Percentiles rank a stretch among this genome's conserved stretches.
These are phyloP conservation scores for Phlebiopsis gigantea DNA, from an alignment of 768 basidiomycete species.

Conservation along the genomic window DNA sequence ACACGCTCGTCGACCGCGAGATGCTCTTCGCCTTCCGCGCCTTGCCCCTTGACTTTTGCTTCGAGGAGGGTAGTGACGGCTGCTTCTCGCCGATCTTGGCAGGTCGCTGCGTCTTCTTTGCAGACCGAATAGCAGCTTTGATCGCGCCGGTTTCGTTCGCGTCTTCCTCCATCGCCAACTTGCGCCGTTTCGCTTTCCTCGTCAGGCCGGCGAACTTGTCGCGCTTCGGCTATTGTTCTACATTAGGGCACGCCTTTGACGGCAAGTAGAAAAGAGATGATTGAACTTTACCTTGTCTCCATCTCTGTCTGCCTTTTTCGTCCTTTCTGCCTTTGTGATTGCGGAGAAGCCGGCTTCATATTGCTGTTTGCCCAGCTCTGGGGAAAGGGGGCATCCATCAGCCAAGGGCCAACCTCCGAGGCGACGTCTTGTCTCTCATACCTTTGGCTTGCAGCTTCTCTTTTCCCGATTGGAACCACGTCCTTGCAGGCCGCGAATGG, in stretches of 20 bases:
- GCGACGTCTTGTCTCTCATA: conserved; percentile 29
- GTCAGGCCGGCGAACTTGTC: conserved; percentile 80
- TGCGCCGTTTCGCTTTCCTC: conserved; percentile 83
- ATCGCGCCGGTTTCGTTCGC: conserved; percentile 49
- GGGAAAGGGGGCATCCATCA: neutral
- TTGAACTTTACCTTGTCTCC: conserved; percentile 28
- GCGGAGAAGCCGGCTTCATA: conserved; percentile 54
- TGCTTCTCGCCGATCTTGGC: conserved; percentile 66
- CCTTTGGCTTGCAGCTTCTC: conserved; percentile 82
- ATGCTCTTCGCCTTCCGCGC: conserved; percentile 25
- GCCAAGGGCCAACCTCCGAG: neutral
- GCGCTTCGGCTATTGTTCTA: conserved; percentile 52
- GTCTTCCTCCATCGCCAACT: conserved; percentile 75
- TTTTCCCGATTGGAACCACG: conserved; percentile 94
- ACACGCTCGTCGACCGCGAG: conserved; percentile 31
- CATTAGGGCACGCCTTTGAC: conserved; percentile 2
- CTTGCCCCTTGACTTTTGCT: conserved; percentile 14
- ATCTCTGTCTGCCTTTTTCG: conserved; percentile 31
- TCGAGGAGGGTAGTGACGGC: conserved; percentile 26
- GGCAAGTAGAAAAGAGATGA: neutral
- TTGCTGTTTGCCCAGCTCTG: conserved; percentile 72
- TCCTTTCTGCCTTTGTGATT: conserved; percentile 23
- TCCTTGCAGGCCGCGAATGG: conserved; percentile 86
- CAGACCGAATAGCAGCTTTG: conserved; percentile 76
- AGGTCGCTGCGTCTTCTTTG: conserved; percentile 74